Base-by-base conservation (phyloP, 2,329 filamentous ascomycete genomes). In the Xylariales sp. region DNA sequence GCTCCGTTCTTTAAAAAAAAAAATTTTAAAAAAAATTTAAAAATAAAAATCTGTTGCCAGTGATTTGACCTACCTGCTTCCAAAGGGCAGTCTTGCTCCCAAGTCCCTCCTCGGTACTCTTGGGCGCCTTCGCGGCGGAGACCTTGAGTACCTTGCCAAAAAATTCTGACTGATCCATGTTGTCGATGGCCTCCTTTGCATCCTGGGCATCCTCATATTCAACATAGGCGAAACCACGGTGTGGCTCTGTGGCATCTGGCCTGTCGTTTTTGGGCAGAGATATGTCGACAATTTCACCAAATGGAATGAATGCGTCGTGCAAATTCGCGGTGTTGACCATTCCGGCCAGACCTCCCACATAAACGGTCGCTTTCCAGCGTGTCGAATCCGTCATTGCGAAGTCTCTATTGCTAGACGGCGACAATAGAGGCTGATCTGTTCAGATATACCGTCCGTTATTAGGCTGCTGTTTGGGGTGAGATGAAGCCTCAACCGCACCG, bases 121-220 rank as follows among this genome's bases (percentile, higher is more conserved):
- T 96, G 45, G 93, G 88, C 21, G 88, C 81, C 63, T 95, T 98
- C 29, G 94, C 94, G 39, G 85, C 78, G 30, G 88, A 90, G 36
- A 97, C 91, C 61, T 90, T 95, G 60, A 98, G 84, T 12, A 93
- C 83, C 42, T 88, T 80, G 10, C 93, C 94, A 59, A 91, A 97
- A 31, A 98, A 77, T 66, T 97, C 91, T 43, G 90, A 85, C 60
- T 95, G 89, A 59, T 98, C 88, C 91, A 98, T 97, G 59, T 98
- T 98, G 72, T 97, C 89, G 60, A 98, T 95, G 35, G 93, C 93
- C 64, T 97, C 91, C 55, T 83, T 83, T 19, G 90, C 91, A 63
- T 98, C 93, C 40, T 83, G 78, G 11, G 81, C 74, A 40, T 88
- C 77, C 53, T 96, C 89, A 56, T 87, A 98, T 57, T 98, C 93